Evolutionary conservation across 192 early-diverging fungal genomes (phyloP).

Genomic region (Entrophospora sp.): DNA sequence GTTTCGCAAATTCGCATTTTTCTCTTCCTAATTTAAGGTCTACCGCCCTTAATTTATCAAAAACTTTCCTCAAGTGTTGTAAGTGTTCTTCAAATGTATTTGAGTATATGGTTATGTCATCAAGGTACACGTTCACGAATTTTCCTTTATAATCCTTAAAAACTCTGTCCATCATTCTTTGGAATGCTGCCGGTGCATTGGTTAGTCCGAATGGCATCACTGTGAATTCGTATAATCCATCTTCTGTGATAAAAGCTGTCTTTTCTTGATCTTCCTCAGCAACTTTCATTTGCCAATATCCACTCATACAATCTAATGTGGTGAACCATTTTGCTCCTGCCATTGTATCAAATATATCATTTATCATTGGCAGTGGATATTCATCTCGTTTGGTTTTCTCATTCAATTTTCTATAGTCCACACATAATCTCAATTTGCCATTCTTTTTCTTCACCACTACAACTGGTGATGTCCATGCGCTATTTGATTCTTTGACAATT

Average conservation of each 20-base stretch:
- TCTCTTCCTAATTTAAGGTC: background rate
- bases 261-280: background rate
- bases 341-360: conserved; percentile 24
- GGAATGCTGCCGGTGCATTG: conserved; percentile 21
- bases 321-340: conserved; percentile 5
- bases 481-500: too few relatives aligned
- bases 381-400: conserved; percentile 26
- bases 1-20: background rate
- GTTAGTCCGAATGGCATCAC: conserved; percentile 25
- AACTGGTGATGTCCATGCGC: conserved; percentile 27
- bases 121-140: conserved; percentile 20
- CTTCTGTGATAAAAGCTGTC: conserved; percentile 21
- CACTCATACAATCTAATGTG: conserved; percentile 1
- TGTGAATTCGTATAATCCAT: conserved; percentile 11
- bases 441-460: conserved; percentile 37
- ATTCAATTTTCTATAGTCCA: conserved; percentile 40
- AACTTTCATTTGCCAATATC: conserved; percentile 21
- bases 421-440: conserved; percentile 22
- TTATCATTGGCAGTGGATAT: conserved; percentile 32
- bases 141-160: background rate
- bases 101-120: conserved; percentile 31
- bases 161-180: background rate
- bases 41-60: background rate
- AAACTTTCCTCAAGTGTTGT: background rate
- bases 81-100: conserved; percentile 16